These are phyloP conservation scores for Yamadazyma atmosphaerica DNA, from an alignment of 1,139 yeast genomes.

Conservation along the genomic window DNA sequence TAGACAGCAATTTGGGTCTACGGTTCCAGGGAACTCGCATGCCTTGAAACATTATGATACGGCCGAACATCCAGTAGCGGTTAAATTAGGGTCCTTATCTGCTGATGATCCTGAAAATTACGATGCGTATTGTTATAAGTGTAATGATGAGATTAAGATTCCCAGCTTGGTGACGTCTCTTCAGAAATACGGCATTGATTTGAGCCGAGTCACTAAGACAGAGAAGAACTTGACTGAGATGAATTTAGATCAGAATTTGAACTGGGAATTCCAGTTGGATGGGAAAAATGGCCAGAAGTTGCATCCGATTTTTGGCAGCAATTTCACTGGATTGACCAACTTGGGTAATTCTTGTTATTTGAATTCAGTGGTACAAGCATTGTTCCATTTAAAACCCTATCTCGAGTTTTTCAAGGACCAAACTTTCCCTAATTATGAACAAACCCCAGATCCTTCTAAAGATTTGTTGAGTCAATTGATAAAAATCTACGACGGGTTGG, in stretches of 20 bases:
- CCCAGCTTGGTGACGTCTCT: conserved; percentile 56
- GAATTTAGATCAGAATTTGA: conserved; percentile 87
- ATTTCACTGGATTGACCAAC: conserved; percentile 79
- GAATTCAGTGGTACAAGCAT: conserved; percentile 75
- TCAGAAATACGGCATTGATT: conserved; percentile 66
- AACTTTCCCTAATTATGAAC: conserved; percentile 24
- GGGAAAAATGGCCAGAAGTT: conserved; percentile 69
- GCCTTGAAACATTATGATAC: conserved; percentile 68
- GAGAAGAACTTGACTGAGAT: conserved; percentile 87
- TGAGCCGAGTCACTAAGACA: conserved; percentile 56
- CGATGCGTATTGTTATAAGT: conserved; percentile 85
- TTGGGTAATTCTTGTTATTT: conserved; percentile 92
- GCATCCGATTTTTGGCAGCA: conserved; percentile 64
- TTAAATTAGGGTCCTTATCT: conserved; percentile 86
- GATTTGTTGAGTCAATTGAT: conserved; percentile 71
- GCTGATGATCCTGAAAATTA: conserved; percentile 51
- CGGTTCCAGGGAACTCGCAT: conserved; percentile 90
- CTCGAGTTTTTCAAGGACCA: conserved; percentile 29
- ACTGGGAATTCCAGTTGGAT: conserved; percentile 88
- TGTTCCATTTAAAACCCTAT: conserved; percentile 46
- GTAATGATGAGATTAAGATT: conserved; percentile 87
- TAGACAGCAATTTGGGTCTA: conserved; percentile 82
- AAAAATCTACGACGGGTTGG: conserved; percentile 78
- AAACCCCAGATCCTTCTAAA: conserved; percentile 53
- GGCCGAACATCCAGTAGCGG: conserved; percentile 74